Base-by-base conservation (phyloP, 2,329 filamentous ascomycete species). In the Chaetomiaceae sp. region DNA sequence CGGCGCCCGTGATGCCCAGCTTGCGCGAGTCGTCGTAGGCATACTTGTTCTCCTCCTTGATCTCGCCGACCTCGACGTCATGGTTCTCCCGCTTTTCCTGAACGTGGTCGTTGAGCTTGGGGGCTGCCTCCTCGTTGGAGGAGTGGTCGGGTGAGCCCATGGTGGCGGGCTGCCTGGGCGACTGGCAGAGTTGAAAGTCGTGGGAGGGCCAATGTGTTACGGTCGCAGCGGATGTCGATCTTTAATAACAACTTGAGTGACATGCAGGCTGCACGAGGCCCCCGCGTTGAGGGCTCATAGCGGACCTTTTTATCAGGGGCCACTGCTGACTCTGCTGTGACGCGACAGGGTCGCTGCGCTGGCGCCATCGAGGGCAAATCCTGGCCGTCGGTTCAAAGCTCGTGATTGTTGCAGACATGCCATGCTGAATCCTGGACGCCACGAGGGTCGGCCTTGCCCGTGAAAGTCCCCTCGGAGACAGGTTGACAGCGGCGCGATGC, bases 21-120 rank as follows among this genome's bases (percentile, higher is more conserved):
- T 63, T 63, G 48, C 57, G 58, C 44, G 53, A 57, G 47, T 60
- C 58, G 19, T 52, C 54, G 47, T 62, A 63, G 19, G 57, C 61
- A 42, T 60, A 63, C 43, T 57, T 63, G 47, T 60, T 59, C 34
- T 59, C 59, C 33, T 58, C 52, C 51, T 59, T 43, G 33, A 62
- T 14, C 47, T 63, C 61, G 48, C 60, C 58, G 19, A 59, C 53
- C 46, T 57, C 55, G 43, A 40, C 47, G 8, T 46, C 50, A 3
- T 50, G 51, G 22, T 27, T 22, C 3, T 20, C 29, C 11, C 50
- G 19, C 36, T 45, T 42, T 27, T 51, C 31, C 20, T 39, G 36
- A n/a, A 45, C 33, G 38, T 46, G 47, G 29, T 54, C 47, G 17
- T 53, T 36, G 2, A n/a, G 20, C 19, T 49, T 46, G 25, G 50